A percentile compares a stretch with the other conserved stretches of the same genome.
Evolutionary conservation across 2,329 filamentous ascomycete species (phyloP).

Genomic region (Lachnellula arida): DNA sequence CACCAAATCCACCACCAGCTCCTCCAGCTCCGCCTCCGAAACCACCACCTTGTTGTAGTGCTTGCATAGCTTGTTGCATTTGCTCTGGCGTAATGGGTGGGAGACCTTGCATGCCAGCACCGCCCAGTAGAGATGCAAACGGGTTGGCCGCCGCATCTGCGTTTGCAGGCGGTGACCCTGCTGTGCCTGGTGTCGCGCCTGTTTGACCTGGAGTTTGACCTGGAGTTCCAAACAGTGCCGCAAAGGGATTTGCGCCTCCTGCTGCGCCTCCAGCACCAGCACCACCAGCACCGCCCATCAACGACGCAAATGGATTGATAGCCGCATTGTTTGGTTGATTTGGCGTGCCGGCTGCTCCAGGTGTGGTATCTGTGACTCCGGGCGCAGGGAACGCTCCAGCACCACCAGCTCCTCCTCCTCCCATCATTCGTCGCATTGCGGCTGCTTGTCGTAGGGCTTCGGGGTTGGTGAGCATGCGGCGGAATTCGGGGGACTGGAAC

Average conservation of each 20-base stretch:
- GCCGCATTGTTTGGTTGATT: slow-evolving; percentile 25
- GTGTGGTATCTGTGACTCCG: slow-evolving; percentile 83
- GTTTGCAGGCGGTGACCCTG: slow-evolving; percentile 30
- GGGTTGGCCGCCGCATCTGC: slow-evolving; percentile 51
- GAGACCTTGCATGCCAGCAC: slow-evolving; percentile 38
- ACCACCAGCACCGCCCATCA: slow-evolving; percentile 34
- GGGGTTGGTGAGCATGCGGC: slow-evolving; percentile 90
- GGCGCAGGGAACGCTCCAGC: slow-evolving; percentile 76
- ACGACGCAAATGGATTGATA: slow-evolving; percentile 27
- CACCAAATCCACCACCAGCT: slow-evolving; percentile 32
- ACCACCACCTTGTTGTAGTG: slow-evolving; percentile 21
- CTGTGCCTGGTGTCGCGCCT: slow-evolving; percentile 30
- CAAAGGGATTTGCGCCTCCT: slow-evolving; percentile 53
- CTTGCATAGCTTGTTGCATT: slow-evolving; percentile 50
- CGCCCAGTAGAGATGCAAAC: slow-evolving; percentile 60
- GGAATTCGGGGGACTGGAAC: slow-evolving; percentile 81
- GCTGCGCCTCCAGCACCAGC: slow-evolving; percentile 29
- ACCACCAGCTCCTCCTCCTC: slow-evolving; percentile 37
- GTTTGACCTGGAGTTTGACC: slow-evolving; percentile 27
- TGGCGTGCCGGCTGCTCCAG: slow-evolving; percentile 34
- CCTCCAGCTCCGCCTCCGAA: slow-evolving; percentile 18
- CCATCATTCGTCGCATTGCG: slow-evolving; percentile 72
- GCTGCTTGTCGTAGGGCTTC: slow-evolving; percentile 76
- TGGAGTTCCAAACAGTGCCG: slow-evolving; percentile 47
- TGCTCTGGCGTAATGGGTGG: slow-evolving; percentile 50